These are phyloP conservation scores for Gloeostereum incarnatum DNA, from an alignment of 768 basidiomycete species.

Conservation along the genomic window DNA sequence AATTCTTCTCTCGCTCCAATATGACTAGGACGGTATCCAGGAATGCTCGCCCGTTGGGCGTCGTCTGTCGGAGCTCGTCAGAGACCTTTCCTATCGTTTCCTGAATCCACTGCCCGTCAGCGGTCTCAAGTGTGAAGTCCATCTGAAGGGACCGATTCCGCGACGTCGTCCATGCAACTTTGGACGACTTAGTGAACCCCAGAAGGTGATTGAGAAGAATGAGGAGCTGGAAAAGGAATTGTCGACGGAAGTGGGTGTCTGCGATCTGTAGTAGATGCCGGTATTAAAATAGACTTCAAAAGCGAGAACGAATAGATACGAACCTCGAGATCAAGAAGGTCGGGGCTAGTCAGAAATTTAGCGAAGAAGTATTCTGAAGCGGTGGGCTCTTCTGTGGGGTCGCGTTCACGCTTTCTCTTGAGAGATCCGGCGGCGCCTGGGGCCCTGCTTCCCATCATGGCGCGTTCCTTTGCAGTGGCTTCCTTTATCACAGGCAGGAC, in stretches of 20 bases:
- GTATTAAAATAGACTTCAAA: constrained; percentile 5
- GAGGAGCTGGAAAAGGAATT: constrained; percentile 79
- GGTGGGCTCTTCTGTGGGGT: constrained; percentile 40
- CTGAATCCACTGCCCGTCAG: constrained; percentile 69
- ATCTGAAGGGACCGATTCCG: constrained; percentile 77
- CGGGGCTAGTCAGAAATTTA: constrained; percentile 85
- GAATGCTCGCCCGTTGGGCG: constrained; percentile 70
- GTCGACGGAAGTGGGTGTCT: constrained; percentile 88
- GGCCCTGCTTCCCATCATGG: constrained; percentile 73
- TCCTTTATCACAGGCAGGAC: constrained; percentile 76
- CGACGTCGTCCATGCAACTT: constrained; percentile 46
- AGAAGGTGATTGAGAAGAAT: constrained; percentile 72
- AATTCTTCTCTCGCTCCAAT: constrained; percentile 79
- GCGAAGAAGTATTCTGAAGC: constrained; percentile 81
- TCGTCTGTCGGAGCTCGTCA: constrained; percentile 61
- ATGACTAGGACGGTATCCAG: constrained; percentile 65
- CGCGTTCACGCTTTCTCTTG: constrained; percentile 63
- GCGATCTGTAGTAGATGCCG: constrained; percentile 53
- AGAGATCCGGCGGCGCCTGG: constrained; percentile 25
- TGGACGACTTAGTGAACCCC: constrained; percentile 61
- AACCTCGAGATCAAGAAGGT: constrained; percentile 83
- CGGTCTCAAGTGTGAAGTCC: constrained; percentile 65
- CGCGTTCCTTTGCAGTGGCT: constrained; percentile 81
- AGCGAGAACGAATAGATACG: constrained; percentile 10
- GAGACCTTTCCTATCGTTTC: constrained; percentile 52